Evolutionary conservation across 2,329 filamentous ascomycete species (phyloP).

Genomic region (Aspergillus fumigatiaffinis): DNA sequence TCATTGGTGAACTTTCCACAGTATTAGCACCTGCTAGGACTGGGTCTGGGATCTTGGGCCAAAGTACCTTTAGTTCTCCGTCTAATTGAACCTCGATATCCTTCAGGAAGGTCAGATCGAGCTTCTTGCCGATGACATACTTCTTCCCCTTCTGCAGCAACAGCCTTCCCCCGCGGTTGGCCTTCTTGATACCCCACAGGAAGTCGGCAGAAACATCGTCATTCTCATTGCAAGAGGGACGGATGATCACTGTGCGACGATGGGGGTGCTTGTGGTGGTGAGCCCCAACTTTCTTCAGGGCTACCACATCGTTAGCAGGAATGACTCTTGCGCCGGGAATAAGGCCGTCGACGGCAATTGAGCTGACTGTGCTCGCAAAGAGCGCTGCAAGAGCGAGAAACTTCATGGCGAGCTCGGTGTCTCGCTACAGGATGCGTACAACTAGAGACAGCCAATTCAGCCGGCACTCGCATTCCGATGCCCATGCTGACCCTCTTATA

Average conservation of each 20-base stretch:
- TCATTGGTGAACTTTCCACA: constrained; percentile 42
- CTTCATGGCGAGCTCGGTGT: constrained; percentile 18
- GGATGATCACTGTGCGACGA: constrained; percentile 49
- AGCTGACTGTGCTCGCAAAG: constrained; percentile 12
- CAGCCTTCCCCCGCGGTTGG: constrained; percentile 56
- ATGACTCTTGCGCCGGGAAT: constrained; percentile 24
- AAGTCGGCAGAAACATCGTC: constrained; percentile 58
- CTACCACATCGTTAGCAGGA: constrained; percentile 16
- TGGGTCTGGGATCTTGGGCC: too few species aligned
- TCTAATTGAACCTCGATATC: constrained; percentile 57
- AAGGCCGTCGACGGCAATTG: constrained; percentile 10
- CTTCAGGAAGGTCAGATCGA: constrained; percentile 55
- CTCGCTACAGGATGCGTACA: background rate
- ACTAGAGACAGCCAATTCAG: background rate
- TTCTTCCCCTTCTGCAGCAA: constrained; percentile 51
- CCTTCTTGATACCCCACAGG: constrained; percentile 50
- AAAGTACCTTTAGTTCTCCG: constrained; percentile 49
- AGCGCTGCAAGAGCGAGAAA: constrained; percentile 19
- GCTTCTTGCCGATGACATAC: constrained; percentile 55
- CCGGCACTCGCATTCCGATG: background rate
- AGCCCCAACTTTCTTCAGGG: constrained; percentile 20
- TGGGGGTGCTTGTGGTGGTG: constrained; percentile 25
- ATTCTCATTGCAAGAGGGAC: constrained; percentile 49
- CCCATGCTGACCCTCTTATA: background rate
- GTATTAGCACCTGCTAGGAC: constrained; percentile 2